These are phyloP conservation scores for Trichothecium roseum DNA, from an alignment of 2,329 filamentous ascomycete genomes.

Conservation along the genomic window DNA sequence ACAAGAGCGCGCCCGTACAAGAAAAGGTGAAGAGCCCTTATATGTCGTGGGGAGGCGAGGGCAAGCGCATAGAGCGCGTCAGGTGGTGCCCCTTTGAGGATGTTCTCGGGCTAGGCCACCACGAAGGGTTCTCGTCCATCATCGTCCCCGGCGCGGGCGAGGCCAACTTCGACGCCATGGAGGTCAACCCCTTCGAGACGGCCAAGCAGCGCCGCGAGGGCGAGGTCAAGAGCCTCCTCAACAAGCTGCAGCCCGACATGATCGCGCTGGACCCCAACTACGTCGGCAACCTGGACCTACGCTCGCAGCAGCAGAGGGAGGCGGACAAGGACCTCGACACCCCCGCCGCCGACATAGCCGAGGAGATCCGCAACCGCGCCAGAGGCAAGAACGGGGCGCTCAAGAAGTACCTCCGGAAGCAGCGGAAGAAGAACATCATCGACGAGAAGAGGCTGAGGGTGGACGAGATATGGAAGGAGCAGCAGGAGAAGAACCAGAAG, in stretches of 20 bases:
- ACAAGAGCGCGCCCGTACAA: slow-evolving; percentile 59
- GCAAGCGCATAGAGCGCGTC: slow-evolving; percentile 67
- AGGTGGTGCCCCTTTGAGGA: slow-evolving; percentile 95
- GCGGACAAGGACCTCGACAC: slow-evolving; percentile 73
- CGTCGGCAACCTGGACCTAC: slow-evolving; percentile 76
- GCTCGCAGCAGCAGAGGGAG: slow-evolving; percentile 65
- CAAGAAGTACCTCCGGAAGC: slow-evolving; percentile 83
- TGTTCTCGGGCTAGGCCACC: slow-evolving; percentile 75
- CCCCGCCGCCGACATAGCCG: slow-evolving; percentile 45
- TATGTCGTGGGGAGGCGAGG: slow-evolving; percentile 86
- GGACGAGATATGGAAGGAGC: slow-evolving; percentile 70
- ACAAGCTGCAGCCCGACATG: slow-evolving; percentile 95
- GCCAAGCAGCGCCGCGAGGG: slow-evolving; percentile 83
- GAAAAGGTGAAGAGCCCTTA: slow-evolving; percentile 80
- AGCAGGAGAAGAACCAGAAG: slow-evolving; percentile 55
- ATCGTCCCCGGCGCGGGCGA: slow-evolving; percentile 93
- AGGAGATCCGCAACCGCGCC: slow-evolving; percentile 64
- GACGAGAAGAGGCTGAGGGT: slow-evolving; percentile 87
- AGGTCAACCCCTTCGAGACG: slow-evolving; percentile 92
- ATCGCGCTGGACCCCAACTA: slow-evolving; percentile 90
- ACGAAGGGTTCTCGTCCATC: slow-evolving; percentile 78
- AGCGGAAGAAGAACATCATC: slow-evolving; percentile 84
- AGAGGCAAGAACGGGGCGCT: slow-evolving; percentile 84
- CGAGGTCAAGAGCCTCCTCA: slow-evolving; percentile 81
- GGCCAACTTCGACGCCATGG: slow-evolving; percentile 88